A percentile compares a stretch with the other conserved stretches of the same genome.
These are phyloP conservation scores for Thermoascus crustaceus DNA, from an alignment of 2,329 filamentous ascomycete genomes.

Conservation along the genomic window DNA sequence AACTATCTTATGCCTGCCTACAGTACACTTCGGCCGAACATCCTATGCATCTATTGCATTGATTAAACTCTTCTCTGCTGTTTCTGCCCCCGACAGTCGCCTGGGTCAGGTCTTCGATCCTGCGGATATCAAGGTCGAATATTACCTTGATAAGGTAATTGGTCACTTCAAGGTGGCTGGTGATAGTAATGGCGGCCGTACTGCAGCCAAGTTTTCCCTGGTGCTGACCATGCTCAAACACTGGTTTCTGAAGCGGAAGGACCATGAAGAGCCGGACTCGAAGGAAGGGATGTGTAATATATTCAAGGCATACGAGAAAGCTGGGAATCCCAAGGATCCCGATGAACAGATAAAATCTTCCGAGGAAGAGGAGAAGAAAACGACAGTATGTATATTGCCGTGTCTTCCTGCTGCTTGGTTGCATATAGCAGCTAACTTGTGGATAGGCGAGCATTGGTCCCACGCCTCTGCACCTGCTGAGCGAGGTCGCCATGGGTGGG, in stretches of 20 bases:
- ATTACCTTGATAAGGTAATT: slow-evolving; percentile 62
- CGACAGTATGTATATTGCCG: slow-evolving; percentile 4
- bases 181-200: slow-evolving; percentile 55
- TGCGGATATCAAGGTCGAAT: slow-evolving; percentile 56
- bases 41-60: slow-evolving; percentile 64
- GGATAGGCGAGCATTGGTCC: slow-evolving; percentile 12
- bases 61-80: slow-evolving; percentile 65
- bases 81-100: slow-evolving; percentile 55
- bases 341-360: slow-evolving; percentile 2
- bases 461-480: slow-evolving; percentile 30
- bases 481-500: slow-evolving; percentile 35
- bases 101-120: slow-evolving; percentile 63
- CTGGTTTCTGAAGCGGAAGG: slow-evolving; percentile 54
- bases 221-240: slow-evolving; percentile 61
- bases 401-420: background rate
- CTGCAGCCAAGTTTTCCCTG: slow-evolving; percentile 61
- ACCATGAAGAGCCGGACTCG: slow-evolving; percentile 17
- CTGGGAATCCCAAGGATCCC: no score
- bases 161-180: slow-evolving; percentile 59
- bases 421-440: background rate
- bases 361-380: slow-evolving; percentile 5
- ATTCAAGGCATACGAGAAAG: no score
- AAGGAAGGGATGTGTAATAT: slow-evolving; percentile 19
- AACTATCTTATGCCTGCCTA: slow-evolving; percentile 57
- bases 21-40: slow-evolving; percentile 63